Percentiles rank a stretch among this genome's conserved stretches.
These are phyloP conservation scores for Gossypium anomalum DNA, from an alignment of 345 rosid genomes.

Conservation along the genomic window DNA sequence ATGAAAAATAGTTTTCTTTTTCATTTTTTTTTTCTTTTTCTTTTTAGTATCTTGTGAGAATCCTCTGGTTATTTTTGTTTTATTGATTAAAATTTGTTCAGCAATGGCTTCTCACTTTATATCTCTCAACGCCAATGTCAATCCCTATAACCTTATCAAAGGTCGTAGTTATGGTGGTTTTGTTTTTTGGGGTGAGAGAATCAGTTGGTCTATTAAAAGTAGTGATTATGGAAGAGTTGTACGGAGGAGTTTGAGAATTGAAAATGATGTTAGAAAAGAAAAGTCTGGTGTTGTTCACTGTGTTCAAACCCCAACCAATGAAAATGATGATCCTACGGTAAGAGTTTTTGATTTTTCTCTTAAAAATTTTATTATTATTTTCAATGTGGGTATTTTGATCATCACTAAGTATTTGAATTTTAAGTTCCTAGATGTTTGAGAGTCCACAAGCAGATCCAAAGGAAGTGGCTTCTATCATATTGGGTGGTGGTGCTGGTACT, in stretches of 20 bases:
- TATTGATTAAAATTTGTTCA: background rate
- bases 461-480: slow-evolving; percentile 71
- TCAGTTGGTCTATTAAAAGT: slow-evolving; percentile 22
- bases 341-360: background rate
- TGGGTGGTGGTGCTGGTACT: slow-evolving; percentile 96
- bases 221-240: slow-evolving; percentile 13
- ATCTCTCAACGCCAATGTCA: slow-evolving; percentile 31
- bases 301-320: slow-evolving; percentile 47
- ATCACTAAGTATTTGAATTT: slow-evolving; percentile 1
- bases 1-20: background rate
- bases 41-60: background rate
- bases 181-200: slow-evolving; percentile 45
- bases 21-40: background rate
- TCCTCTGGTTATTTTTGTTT: slow-evolving; percentile 1
- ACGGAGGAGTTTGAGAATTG: slow-evolving; percentile 27
- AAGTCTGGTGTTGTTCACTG: slow-evolving; percentile 47
- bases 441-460: slow-evolving; percentile 58
- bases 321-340: slow-evolving; percentile 46
- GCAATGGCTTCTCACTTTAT: slow-evolving; percentile 49
- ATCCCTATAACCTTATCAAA: slow-evolving; percentile 18
- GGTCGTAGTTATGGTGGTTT: slow-evolving; percentile 13
- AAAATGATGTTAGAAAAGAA: slow-evolving; percentile 18
- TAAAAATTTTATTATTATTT: background rate
- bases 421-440: slow-evolving; percentile 27
- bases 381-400: background rate